Percentiles rank a stretch among this genome's conserved stretches.
phyloP scores from a whole-genome alignment of 1,284 basidiomycete species.

The Waitea zeae region DNA sequence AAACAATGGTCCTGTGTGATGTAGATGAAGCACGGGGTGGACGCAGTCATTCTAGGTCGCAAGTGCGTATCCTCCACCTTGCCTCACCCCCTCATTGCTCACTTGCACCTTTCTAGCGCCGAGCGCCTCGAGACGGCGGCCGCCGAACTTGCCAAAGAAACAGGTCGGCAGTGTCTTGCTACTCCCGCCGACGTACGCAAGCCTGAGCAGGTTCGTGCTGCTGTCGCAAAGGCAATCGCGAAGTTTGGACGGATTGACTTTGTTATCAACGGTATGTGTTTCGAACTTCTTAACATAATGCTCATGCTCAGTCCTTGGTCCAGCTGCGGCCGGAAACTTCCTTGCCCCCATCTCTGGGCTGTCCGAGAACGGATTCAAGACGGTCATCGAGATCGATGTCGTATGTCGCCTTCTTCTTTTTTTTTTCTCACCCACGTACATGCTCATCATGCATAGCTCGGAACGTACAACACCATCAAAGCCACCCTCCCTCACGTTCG shows the following conservation, averaged over 20 bases:
- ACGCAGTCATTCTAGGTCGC: no score
- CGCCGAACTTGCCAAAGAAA: conserved; percentile 48
- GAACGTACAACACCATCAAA: conserved; percentile 90
- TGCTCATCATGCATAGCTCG: conserved; percentile 33
- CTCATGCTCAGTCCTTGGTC: neutral
- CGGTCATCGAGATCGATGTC: conserved; percentile 90
- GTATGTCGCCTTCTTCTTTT: conserved; percentile 19
- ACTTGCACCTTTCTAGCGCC: no score
- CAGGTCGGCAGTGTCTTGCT: conserved; percentile 59
- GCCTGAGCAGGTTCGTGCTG: conserved; percentile 53
- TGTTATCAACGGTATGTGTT: conserved; percentile 69
- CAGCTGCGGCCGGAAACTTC: conserved; percentile 85
- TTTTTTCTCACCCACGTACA: no score
- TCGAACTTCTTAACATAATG: neutral
- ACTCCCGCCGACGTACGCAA: conserved; percentile 75
- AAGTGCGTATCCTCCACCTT: no score
- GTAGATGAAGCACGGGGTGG: no score
- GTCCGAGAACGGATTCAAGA: conserved; percentile 80
- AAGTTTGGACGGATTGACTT: conserved; percentile 85
- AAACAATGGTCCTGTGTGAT: no score
- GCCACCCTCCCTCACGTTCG: conserved; percentile 69
- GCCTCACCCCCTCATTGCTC: no score
- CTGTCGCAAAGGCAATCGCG: conserved; percentile 61
- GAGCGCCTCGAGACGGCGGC: conserved; percentile 64
- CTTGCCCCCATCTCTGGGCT: conserved; percentile 68